Evolutionary conservation across 805 yeast species (phyloP).

Genomic region (Metschnikowia corniflorae): DNA sequence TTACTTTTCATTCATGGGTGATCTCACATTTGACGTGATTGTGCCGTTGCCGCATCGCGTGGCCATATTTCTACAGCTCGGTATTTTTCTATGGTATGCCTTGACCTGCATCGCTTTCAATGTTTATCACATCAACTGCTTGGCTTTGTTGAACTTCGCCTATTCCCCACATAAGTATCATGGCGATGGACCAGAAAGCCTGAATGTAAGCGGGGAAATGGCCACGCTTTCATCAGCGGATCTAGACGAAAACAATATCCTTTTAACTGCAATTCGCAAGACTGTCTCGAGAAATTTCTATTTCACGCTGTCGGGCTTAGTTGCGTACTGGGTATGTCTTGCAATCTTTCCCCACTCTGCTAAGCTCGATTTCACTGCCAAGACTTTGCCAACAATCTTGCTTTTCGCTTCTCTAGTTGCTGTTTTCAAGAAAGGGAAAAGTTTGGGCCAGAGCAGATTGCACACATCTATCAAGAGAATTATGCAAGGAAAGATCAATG

Average conservation of each 20-base stretch:
- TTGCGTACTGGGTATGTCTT: constrained; percentile 19
- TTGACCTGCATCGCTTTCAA: constrained; percentile 39
- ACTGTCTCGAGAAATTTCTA: constrained; percentile 28
- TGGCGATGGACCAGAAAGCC: constrained; percentile 21
- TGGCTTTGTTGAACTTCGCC: constrained; percentile 40
- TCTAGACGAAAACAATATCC: constrained; percentile 25
- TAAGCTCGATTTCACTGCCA: constrained; percentile 1
- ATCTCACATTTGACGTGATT: constrained; percentile 23
- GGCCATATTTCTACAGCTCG: constrained; percentile 45
- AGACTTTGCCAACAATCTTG: constrained; percentile 2
- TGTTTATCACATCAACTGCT: constrained; percentile 42
- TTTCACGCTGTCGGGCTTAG: constrained; percentile 15
- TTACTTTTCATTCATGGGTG: too few species aligned
- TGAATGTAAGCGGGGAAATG: constrained; percentile 28
- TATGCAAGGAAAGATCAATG: constrained; percentile 56
- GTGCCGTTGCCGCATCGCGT: constrained; percentile 44
- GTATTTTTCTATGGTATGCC: constrained; percentile 52
- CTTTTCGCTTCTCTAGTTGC: constrained; percentile 9
- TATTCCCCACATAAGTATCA: constrained; percentile 37
- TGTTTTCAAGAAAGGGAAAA: constrained; percentile 32
- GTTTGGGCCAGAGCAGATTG: constrained; percentile 43
- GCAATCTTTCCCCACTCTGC: constrained; percentile 3
- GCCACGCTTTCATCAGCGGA: constrained; percentile 31
- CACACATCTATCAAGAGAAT: constrained; percentile 51
- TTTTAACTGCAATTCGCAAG: constrained; percentile 33